phyloP scores from a whole-genome alignment of 441 rosid species.

The Syzygium malaccense region DNA sequence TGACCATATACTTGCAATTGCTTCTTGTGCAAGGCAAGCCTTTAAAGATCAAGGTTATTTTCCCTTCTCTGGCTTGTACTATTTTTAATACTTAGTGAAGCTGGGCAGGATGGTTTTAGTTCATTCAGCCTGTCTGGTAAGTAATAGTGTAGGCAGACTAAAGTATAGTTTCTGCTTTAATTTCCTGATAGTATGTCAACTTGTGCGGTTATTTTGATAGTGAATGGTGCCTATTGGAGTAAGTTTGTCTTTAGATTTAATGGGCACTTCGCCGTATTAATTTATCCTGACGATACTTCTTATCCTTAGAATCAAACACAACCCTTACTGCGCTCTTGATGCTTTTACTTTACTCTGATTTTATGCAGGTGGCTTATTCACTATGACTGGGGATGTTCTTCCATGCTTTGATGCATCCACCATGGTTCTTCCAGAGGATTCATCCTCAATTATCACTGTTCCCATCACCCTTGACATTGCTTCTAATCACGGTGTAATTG shows the following conservation, averaged over 20 bases:
- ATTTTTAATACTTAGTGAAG: not conserved
- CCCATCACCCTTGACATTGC: constrained; percentile 95
- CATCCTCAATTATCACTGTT: constrained; percentile 82
- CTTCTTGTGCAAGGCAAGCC: constrained; percentile 88
- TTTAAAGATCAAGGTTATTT: constrained; percentile 53
- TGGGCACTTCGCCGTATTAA: not conserved
- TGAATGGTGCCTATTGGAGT: not conserved
- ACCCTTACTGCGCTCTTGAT: not conserved
- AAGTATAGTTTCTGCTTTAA: not conserved
- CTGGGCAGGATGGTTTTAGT: not conserved
- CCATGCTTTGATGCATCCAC: constrained; percentile 90
- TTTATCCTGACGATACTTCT: not conserved
- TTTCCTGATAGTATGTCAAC: not conserved
- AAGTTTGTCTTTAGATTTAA: not conserved
- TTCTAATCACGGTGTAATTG: constrained; percentile 90
- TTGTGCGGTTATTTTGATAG: not conserved
- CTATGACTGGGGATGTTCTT: constrained; percentile 98
- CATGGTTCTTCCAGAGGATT: constrained; percentile 68
- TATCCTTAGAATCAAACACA: not conserved
- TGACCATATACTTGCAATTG: constrained; percentile 93
- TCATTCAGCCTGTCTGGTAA: not conserved
- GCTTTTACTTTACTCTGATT: not conserved
- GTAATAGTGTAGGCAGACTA: not conserved
- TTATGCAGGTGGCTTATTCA: constrained; percentile 75
- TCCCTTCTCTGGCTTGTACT: not conserved